Evolutionary conservation across 179 eudicot species (phyloP), one percentile per base, ranked within the genome.

Genomic region (Beta macrorhiza): DNA sequence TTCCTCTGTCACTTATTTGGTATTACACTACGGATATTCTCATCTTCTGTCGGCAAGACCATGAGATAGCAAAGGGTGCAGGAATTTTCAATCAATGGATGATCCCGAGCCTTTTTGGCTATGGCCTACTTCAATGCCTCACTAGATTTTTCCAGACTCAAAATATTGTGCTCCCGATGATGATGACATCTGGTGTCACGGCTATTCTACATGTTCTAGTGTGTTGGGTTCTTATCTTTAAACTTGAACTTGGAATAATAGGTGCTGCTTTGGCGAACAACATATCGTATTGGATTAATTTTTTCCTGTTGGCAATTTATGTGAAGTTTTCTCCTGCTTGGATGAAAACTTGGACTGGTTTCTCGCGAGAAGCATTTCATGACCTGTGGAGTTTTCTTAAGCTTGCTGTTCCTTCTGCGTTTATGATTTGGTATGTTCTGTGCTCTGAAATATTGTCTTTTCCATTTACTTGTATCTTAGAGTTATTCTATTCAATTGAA

Each of bases 181-280:
- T 88, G 81, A 1, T 85, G 8, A 81, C 67, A 32, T 78, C 88
- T 12, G 80, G 85, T 4, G 4, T 85, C 0, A 76, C 91, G 3
- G 79, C 83, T 12, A 5, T 79, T 37, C 37, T 85, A 0, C 91
- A 88, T 62, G 67, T 84, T 49, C 19, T 77, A 0, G 17, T 84
- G 17, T 88, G 88, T 74, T 88, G 90, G 90, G 56, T 55, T 47
- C 79, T 86, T 19, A 78, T 88, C 22, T 84, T 81, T 32, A 79
- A 56, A 56, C 82, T 83, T 4, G 83, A 82, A n/a, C 51, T 88
- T 19, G 90, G 90, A 14, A 88, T 80, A 47, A 88, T 71, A 72
- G 90, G 90, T 22, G 90, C 87, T 61, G 90, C 90, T 10, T 67
- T 87, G 75, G 88, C 88, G 0, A 83, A 85, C 42, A 71, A 76